Evolutionary conservation across 1,284 basidiomycete genomes (phyloP), one percentile per base, ranked within the genome.

Genomic region (Ustilago bromivora): DNA sequence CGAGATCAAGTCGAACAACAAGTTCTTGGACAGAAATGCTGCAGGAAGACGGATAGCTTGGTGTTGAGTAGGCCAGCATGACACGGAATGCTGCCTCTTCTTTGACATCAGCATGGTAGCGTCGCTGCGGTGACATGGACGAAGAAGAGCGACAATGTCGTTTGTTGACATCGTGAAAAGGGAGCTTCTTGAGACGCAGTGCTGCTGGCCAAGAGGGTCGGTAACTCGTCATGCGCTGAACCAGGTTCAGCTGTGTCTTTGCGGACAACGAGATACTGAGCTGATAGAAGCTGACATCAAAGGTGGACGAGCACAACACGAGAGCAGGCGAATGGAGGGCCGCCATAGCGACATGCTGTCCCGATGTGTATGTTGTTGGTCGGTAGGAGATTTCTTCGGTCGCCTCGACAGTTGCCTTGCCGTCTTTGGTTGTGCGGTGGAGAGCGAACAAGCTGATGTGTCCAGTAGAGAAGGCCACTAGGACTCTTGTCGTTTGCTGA

Each of bases 21-120:
- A 85, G 66, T n/a, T 83, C 78, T 43, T 85, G 85, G 11, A 85
- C 40, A 0, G 80, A 84, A 11, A 86, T 77, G 9, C 79, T 83
- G 81, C 83, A 86, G 10, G 69, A 77, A 2, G 66, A 58, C 0
- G 82, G 82, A 35, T 82, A 85, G 38, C 80, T 66, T 2, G 84
- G 83, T 28, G 81, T 81, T 36, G 82, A 78, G 64, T 85, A 86
- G 6, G 78, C 80, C 36, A 86, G 38, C 2, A 80, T 72, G 23
- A 83, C 68, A 13, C 70, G 66, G 58, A 81, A 85, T 17, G 68
- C 70, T 17, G 56, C 36, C 35, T 65, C 60, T 0, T 61, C 19
- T 17, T n/a, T n/a, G 8, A 7, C 10, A 40, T 61, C 46, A 13
- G 31, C 43, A 10, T n/a, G 10, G 0, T 1, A 13, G 0, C 10